phyloP scores from a whole-genome alignment of 768 basidiomycete genomes.

The Trametes maxima region DNA sequence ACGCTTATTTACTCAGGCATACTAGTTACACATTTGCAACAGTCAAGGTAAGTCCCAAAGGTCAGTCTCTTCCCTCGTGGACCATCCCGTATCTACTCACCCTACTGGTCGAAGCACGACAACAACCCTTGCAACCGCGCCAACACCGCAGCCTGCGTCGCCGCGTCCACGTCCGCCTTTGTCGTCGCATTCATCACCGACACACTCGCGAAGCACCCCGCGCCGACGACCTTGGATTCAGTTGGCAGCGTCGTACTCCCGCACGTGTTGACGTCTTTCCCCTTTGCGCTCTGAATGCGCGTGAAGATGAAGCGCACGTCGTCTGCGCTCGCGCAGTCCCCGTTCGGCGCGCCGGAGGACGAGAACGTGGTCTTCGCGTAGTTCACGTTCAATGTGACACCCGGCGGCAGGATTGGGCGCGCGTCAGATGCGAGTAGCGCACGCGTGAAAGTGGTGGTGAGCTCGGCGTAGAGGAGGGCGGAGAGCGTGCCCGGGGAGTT shows the following conservation, averaged over 20 bases:
- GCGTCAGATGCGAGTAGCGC: conserved; percentile 21
- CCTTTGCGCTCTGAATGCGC: conserved; percentile 36
- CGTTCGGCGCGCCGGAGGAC: conserved; percentile 15
- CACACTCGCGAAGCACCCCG: conserved; percentile 50
- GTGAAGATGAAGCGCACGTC: conserved; percentile 50
- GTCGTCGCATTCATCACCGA: conserved; percentile 39
- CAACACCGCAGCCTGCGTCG: conserved; percentile 43
- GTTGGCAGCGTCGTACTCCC: conserved; percentile 45
- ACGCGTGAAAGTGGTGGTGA: conserved; percentile 25
- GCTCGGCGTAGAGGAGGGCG: conserved; percentile 25
- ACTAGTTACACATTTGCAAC: neutral
- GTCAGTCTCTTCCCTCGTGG: neutral
- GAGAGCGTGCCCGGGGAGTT: conserved; percentile 20
- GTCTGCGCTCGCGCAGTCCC: conserved; percentile 38
- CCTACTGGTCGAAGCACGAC: conserved; percentile 11
- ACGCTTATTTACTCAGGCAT: neutral
- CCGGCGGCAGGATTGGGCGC: conserved; percentile 43
- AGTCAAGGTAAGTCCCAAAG: neutral
- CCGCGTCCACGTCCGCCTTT: conserved; percentile 47
- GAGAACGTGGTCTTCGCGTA: conserved; percentile 35
- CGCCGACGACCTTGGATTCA: conserved; percentile 43
- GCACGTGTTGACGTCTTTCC: conserved; percentile 48
- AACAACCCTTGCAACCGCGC: conserved; percentile 32
- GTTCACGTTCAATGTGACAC: conserved; percentile 53
- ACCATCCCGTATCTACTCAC: neutral